Evolutionary conservation across 1,139 yeast species (phyloP), one percentile per base, ranked within the genome.

Genomic region (Meyerozyma athensensis): DNA sequence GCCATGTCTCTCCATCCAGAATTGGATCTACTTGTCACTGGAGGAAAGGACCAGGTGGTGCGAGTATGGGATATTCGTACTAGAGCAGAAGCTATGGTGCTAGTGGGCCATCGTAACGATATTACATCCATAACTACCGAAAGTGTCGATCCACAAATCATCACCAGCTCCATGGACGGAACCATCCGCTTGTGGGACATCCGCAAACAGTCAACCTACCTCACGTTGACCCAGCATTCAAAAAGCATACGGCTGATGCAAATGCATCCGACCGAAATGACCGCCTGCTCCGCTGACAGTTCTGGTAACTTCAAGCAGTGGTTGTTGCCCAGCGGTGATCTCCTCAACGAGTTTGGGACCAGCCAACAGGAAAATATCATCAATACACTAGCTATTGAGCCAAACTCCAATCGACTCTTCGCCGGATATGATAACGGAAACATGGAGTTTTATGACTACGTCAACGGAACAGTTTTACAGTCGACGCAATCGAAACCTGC

Each of bases 1-100:
- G 71, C 95, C 1, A 69, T 89, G 38, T 89, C 81, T 39, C 58
- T 89, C 17, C 97, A 90, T 56, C 97, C 97, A 0, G 86, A 87
- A 5, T 61, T 90, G 28, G 96, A 90, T 51, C 58, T 92, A 9
- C 63, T 94, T n/a, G 85, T 84, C 13, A 84, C 95, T 4, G 97
- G 92, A 3, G 96, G 97, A 9, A 68, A 96, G 41, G 99, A 94
- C 57, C 74, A 90, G 5, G 85, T 85, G 0, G 83, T 90, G 0
- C 65, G 95, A 40, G 82, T 87, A 4, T 94, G 99, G 99, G 99
- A 94, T 59, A 81, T 92, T 41, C 70, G 98, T 41, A 77, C 95
- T 0, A 68, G 94, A 39, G 63, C 75, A 2, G 82, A 90, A 13
- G 81, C 86, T 1, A 82, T 83, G 72, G 84, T 84, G 0, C 63